Percentiles rank a stretch among this genome's conserved stretches.
These are phyloP conservation scores for Pleurotus citrinopileatus DNA, from an alignment of 768 basidiomycete species.

Conservation along the genomic window DNA sequence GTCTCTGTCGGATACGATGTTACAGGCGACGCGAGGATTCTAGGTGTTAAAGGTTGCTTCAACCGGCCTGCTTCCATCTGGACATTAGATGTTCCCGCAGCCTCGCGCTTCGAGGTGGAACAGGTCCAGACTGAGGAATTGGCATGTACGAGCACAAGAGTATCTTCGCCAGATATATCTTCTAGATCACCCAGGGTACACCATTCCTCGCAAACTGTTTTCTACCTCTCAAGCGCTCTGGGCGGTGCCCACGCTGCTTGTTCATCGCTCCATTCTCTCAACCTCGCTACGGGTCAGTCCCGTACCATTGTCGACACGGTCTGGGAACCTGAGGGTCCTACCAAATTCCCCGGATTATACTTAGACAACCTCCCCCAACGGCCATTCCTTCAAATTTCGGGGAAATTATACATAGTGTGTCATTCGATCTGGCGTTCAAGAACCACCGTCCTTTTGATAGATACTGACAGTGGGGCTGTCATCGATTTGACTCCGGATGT, in stretches of 20 bases:
- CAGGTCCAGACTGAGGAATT: slow-evolving; percentile 8
- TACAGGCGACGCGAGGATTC: slow-evolving; percentile 50
- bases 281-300: slow-evolving; percentile 26
- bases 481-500: slow-evolving; percentile 41
- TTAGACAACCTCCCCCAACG: slow-evolving; percentile 40
- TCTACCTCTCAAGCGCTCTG: slow-evolving; percentile 53
- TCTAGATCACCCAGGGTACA: slow-evolving; percentile 58
- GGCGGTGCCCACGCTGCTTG: slow-evolving; percentile 64
- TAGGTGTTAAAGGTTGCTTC: slow-evolving; percentile 58
- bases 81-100: slow-evolving; percentile 33
- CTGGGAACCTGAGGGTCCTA: slow-evolving; percentile 27
- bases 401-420: slow-evolving; percentile 32
- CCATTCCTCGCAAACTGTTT: slow-evolving; percentile 27
- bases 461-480: slow-evolving; percentile 36
- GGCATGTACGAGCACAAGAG: slow-evolving; percentile 27
- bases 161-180: slow-evolving; percentile 42
- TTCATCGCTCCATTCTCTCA: slow-evolving; percentile 42
- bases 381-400: slow-evolving; percentile 32
- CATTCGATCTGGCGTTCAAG: slow-evolving; percentile 56
- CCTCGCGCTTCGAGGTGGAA: background rate
- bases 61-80: slow-evolving; percentile 61
- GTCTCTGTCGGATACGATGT: slow-evolving; percentile 64
- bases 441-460: slow-evolving; percentile 45
- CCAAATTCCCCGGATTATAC: slow-evolving; percentile 64
- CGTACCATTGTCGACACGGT: slow-evolving; percentile 35